Evolutionary conservation across 225 moss, liverwort and hornwort genomes (phyloP).

Genomic region (Physcomitrium patens): DNA sequence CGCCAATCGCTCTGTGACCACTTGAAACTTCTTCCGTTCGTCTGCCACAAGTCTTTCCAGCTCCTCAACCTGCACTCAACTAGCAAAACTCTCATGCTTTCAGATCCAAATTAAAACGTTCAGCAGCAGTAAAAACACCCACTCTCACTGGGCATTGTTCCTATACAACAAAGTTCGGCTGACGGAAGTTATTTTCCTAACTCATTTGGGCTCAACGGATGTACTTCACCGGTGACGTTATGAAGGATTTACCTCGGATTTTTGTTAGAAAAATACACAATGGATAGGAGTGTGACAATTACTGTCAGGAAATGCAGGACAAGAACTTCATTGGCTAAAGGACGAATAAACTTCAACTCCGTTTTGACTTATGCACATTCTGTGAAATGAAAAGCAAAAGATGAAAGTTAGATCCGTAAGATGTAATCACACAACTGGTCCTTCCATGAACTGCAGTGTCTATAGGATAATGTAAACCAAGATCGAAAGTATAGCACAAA

Average conservation of each 20-base stretch:
- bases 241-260: not conserved
- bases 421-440: not conserved
- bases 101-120: not conserved
- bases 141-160: not conserved
- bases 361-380: not conserved
- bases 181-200: not conserved
- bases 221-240: not conserved
- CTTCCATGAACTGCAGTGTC: not conserved
- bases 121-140: not conserved
- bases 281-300: not conserved
- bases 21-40: constrained; percentile 53
- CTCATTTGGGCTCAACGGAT: not conserved
- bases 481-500: not conserved
- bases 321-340: not conserved
- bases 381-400: not conserved
- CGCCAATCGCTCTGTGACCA: constrained; percentile 42
- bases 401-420: not conserved
- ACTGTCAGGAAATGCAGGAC: not conserved
- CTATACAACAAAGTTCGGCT: not conserved
- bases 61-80: constrained; percentile 54
- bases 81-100: not conserved
- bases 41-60: constrained; percentile 58
- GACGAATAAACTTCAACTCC: not conserved
- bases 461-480: not conserved
- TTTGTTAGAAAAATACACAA: not conserved